phyloP scores from a whole-genome alignment of 345 rosid species.

The Linum tenue region DNA sequence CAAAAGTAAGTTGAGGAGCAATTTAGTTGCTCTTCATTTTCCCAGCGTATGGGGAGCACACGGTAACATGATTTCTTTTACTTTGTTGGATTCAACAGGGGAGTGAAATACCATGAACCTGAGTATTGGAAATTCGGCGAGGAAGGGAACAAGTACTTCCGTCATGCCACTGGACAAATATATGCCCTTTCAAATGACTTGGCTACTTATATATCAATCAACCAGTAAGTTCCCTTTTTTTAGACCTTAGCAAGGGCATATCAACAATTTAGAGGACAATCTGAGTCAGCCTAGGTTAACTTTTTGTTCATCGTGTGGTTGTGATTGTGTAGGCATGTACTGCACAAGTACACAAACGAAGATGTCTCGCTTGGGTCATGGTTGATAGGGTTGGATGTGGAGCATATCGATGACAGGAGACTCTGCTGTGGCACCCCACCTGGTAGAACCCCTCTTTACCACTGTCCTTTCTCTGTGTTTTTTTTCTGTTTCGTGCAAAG shows the following conservation, averaged over 20 bases:
- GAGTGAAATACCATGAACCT: slow-evolving; percentile 94
- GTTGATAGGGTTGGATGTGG: slow-evolving; percentile 92
- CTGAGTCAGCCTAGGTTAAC: slow-evolving; percentile 3
- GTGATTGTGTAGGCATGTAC: slow-evolving; percentile 50
- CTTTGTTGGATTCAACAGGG: slow-evolving; percentile 32
- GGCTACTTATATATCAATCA: slow-evolving; percentile 78
- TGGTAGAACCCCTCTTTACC: slow-evolving; percentile 38
- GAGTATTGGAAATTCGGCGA: slow-evolving; percentile 98
- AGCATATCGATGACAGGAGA: slow-evolving; percentile 93
- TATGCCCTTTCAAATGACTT: slow-evolving; percentile 81
- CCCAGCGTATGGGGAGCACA: neutral
- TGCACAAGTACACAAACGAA: slow-evolving; percentile 82
- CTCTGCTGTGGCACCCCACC: slow-evolving; percentile 94
- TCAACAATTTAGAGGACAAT: neutral
- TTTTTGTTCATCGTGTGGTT: slow-evolving; percentile 12
- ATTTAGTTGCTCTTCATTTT: neutral
- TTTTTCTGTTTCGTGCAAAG: neutral
- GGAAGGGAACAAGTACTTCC: slow-evolving; percentile 90
- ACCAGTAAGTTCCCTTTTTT: slow-evolving; percentile 48
- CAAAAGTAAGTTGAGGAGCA: slow-evolving; percentile 58
- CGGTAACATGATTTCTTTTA: neutral
- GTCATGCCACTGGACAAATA: slow-evolving; percentile 97
- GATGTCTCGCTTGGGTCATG: slow-evolving; percentile 96
- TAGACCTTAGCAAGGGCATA: neutral
- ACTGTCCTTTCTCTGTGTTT: neutral